Evolutionary conservation across 2,329 filamentous ascomycete genomes (phyloP).

Genomic region (Cryphonectria nitschkei): DNA sequence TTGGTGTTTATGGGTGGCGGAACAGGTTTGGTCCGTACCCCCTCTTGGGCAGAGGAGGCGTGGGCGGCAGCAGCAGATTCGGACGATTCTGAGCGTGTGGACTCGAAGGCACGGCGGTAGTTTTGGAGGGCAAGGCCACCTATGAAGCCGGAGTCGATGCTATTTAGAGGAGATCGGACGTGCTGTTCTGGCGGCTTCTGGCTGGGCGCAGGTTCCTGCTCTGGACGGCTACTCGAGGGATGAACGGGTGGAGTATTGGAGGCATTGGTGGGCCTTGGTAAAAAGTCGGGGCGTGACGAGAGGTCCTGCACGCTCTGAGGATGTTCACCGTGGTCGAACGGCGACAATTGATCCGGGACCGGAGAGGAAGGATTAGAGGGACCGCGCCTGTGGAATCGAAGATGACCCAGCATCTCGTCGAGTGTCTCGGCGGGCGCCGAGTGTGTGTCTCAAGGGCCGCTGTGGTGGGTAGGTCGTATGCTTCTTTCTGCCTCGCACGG

Average conservation of each 20-base stretch:
- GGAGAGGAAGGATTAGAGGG: conserved; percentile 61
- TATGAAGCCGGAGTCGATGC: conserved; percentile 52
- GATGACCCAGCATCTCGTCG: conserved; percentile 32
- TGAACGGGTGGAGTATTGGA: conserved; percentile 51
- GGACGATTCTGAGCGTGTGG: conserved; percentile 31
- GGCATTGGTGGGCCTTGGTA: conserved; percentile 41
- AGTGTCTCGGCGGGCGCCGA: conserved; percentile 15
- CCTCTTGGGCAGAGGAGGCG: conserved; percentile 23
- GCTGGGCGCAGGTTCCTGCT: conserved; percentile 21
- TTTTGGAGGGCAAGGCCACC: conserved; percentile 59
- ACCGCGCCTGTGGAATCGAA: conserved; percentile 62
- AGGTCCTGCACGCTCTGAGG: conserved; percentile 48
- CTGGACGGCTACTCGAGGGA: conserved; percentile 54
- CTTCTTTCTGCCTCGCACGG: background rate
- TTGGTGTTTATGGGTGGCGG: conserved; percentile 43
- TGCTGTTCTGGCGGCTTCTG: conserved; percentile 28
- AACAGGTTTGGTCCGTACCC: conserved; percentile 39
- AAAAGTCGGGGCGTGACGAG: conserved; percentile 40
- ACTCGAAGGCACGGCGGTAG: conserved; percentile 45
- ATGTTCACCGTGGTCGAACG: conserved; percentile 46
- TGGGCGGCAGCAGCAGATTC: conserved; percentile 21
- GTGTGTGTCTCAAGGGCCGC: conserved; percentile 3
- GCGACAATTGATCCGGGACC: conserved; percentile 47
- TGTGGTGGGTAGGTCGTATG: background rate
- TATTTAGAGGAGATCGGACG: conserved; percentile 41